Evolutionary conservation across 441 rosid genomes (phyloP), one percentile per base, ranked within the genome.

Genomic region (Eruca vesicaria): DNA sequence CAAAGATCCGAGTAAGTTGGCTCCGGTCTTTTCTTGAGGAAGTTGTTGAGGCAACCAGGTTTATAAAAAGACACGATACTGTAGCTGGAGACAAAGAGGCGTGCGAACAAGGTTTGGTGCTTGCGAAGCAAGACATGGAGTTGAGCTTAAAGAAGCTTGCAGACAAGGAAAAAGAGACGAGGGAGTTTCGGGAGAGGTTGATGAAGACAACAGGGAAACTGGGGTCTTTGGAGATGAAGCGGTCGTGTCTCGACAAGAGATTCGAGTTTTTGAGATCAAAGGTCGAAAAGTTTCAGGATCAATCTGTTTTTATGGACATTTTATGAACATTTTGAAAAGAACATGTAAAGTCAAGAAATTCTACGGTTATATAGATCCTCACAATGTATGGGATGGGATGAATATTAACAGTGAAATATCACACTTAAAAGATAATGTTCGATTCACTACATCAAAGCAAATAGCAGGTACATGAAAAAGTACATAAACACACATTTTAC

Each of bases 41-140:
- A 3, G 18, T 76, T 70, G 21, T 64, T 29, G 87, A 84, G 50
- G 88, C 78, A 8, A 41, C 84, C 2, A 85, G 85, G 74, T 83
- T 82, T 35, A 45, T 68, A 0, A 66, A 68, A 31, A 71, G 33
- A 65, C 35, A 15, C 0, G 48, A 64, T 1, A 77, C 3, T 0
- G 57, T 9, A 14, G 23, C 3, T 9, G 6, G 7, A 36, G 80
- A 77, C 31, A 71, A 77, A 48, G 67, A 77, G 14, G 67, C 20
- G 5, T 65, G 76, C 15, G 76, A 58, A 11, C 33, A 6, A 1
- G 20, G n/a, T 2, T 64, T 70, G 18, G 9, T 45, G 10, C 63
- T 71, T 65, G 80, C 43, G 0, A 77, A 33, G 71, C 63, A 71
- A 65, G 80, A 77, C 23, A 71, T 23, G 72, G 63, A 70, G 20